Base-by-base conservation (phyloP, 2,329 filamentous ascomycete genomes). In the Elsinoe arachidis region DNA sequence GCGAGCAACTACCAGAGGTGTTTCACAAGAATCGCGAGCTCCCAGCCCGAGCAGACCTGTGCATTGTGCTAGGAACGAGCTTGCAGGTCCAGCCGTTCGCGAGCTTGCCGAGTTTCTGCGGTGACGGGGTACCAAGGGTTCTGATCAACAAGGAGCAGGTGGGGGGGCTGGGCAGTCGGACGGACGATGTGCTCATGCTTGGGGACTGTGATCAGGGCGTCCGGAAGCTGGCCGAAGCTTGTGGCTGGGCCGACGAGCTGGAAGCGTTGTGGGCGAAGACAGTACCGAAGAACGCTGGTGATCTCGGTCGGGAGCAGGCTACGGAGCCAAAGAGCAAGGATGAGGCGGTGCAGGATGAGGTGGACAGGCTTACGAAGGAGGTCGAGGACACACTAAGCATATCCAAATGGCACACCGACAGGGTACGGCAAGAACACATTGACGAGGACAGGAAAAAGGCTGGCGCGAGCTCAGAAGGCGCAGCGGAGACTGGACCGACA, bases 81-180 rank as follows among this genome's bases (percentile, higher is more conserved):
- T 73, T 97, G 59, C 83, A 78, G 0, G 92, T 97, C 1, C 88
- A 91, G 61, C 93, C 93, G 0, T 99, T 99, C 69, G 90, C 92
- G 1, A 83, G 83, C 47, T 74, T 97, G 52, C 91, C 92, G 0
- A 73, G 79, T 12, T 74, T 86, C 63, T 84, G 83, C 19, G 66
- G 69, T 2, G 77, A 84, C 1, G 77, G 76, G 0, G 81, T 80
- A 2, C 93, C 92, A 0, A 81, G 93, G 9, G 74, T 99, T 1
- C 77, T 99, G 17, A 88, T 99, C 70, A 99, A 99, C 69, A 80
- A 86, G 72, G 88, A 96, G 70, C 76, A 75, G 35, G 93, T 96
- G 0, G 92, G 93, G 0, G 82, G 82, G 17, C 69, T 99, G 35
- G 93, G 93, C 0, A 79, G 79, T 6, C 76, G 89, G 23, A 69